Evolutionary conservation across 345 rosid genomes (phyloP), one percentile per base, ranked within the genome.

Genomic region (Mallotus nudiflorus): DNA sequence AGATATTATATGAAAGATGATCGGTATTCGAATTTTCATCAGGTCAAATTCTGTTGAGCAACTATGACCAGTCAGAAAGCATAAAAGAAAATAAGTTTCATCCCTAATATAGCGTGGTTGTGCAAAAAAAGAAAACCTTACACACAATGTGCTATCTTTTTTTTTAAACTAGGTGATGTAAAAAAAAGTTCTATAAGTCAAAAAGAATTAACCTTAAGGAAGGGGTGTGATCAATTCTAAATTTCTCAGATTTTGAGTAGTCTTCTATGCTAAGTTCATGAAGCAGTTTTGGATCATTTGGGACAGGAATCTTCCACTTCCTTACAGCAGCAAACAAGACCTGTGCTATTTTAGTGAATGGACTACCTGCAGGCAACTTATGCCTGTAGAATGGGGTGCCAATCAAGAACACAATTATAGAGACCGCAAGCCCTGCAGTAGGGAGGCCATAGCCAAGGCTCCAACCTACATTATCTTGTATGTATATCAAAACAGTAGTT

Each of bases 371-470:
- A 51, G 83, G 76, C 37, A 73, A 50, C 64, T 84, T 89, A 68
- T 89, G 94, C 74, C 91, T 71, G 27, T 84, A 89, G 37, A 80
- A 75, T 2, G 78, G 82, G 5, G 82, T 77, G 16, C 89, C 91
- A 44, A 78, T 37, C 29, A 85, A n/a, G 68, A 89, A 89, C 9
- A 87, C 71, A 52, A 69, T 1, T 5, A 86, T 67, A 0, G 88
- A 80, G 39, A 82, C 27, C 0, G 80, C 67, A 1, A 86, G 79
- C 4, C 85, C 87, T 8, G 73, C 6, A 3, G 91, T 81, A 9
- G 88, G 88, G 22, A 89, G 68, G n/a, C 75, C 85, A 61, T 86
- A 89, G 6, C 91, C 89, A 45, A 83, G 53, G 16, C 56, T 14
- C 80, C 79, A 89, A 3, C 86, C 87, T 7, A 81, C 82, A 3